Evolutionary conservation across 345 rosid species (phyloP), one percentile per base, ranked within the genome.

Genomic region (Ceriops zippeliana): DNA sequence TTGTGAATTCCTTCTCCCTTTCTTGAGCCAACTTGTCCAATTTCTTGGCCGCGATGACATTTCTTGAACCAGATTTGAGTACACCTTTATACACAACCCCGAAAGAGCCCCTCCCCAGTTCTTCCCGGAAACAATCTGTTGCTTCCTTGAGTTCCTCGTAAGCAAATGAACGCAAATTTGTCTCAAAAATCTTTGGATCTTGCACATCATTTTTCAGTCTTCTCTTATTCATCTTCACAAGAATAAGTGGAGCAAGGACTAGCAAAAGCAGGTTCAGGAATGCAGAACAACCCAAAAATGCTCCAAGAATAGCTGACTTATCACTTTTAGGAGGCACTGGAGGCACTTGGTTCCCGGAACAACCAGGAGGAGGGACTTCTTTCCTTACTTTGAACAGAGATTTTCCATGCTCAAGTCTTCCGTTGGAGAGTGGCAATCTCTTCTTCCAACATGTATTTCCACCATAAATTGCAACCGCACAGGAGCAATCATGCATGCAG

Each of bases 61-160:
- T 49, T 57, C 61, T 32, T 35, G 72, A 61, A 66, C 22, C 53
- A 15, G 31, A 56, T 38, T 28, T 62, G 52, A 79, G 61, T 52
- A 37, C 16, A 5, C 78, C 83, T 70, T 67, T 80, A 54, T 73
- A 80, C n/a, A 76, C 83, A 26, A 70, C 63, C 17, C 78, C 83
- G 22, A 71, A 73, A 59, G 83, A 69, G 27, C 83, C 83, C 59
- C 75, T 75, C 21, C 83, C 83, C 0, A 79, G 13, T 63, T 76
- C 68, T 63, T 80, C 78, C 67, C 54, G 60, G 68, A 80, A 80
- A 47, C 69, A 62, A 26, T 59, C 52, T 24, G 79, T 78, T 20
- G 73, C 78, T 19, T 70, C 64, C 52, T 32, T 42, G 2, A 78
- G 70, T 27, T 78, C 78, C 63, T 34, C 19, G 68, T 70, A 35